These are phyloP conservation scores for Fusarium brachygibbosum DNA, from an alignment of 2,329 filamentous ascomycete genomes.

Conservation along the genomic window DNA sequence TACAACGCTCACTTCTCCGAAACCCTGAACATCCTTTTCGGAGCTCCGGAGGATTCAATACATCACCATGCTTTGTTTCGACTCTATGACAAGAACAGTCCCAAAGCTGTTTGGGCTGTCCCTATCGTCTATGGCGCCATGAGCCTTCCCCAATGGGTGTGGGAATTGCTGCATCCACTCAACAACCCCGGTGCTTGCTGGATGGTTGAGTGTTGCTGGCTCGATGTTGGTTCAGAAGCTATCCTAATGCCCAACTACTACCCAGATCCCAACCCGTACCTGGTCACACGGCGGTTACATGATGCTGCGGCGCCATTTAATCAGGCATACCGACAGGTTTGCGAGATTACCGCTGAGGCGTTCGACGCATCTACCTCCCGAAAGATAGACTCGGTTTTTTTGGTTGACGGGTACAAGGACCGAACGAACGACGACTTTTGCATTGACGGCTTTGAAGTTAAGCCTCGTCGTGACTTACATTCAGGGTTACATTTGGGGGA, in stretches of 20 bases:
- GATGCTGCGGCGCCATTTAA: background rate
- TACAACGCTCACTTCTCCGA: conserved; percentile 46
- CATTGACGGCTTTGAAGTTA: conserved; percentile 4
- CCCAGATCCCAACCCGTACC: conserved; percentile 20
- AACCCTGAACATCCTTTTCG: conserved; percentile 48
- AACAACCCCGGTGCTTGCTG: conserved; percentile 29
- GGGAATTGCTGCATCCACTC: conserved; percentile 40
- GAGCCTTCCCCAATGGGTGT: conserved; percentile 21
- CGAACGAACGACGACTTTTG: background rate
- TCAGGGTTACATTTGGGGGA: too few species aligned
- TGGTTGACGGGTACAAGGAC: background rate
- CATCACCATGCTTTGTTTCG: conserved; percentile 40
- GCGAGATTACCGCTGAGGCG: conserved; percentile 11
- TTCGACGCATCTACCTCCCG: conserved; percentile 7
- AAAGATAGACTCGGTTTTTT: conserved; percentile 19
- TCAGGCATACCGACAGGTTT: background rate
- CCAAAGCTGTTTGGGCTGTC: background rate
- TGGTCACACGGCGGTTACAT: background rate
- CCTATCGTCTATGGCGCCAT: conserved; percentile 36
- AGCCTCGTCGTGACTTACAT: background rate
- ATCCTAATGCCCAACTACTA: conserved; percentile 43
- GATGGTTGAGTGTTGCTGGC: conserved; percentile 24
- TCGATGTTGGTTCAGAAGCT: conserved; percentile 1
- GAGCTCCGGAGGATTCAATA: background rate
- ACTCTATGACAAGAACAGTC: conserved; percentile 28